Evolutionary conservation across 2,329 filamentous ascomycete species (phyloP).

Genomic region (Rosellinia necatrix): DNA sequence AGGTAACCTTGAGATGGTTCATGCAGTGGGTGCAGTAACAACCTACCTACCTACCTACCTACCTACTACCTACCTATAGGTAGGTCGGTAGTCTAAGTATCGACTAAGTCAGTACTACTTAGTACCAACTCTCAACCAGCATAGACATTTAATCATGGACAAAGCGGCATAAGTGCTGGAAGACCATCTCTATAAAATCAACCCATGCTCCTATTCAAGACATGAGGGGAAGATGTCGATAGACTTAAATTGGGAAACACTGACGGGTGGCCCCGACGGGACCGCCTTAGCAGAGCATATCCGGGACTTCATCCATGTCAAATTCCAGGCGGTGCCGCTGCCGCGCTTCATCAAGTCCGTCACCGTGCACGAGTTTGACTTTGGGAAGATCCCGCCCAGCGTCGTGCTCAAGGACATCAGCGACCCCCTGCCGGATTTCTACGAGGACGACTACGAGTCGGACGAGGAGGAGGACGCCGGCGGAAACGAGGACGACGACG

Average conservation of each 20-base stretch:
- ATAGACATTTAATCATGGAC: background rate
- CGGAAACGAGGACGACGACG: constrained; percentile 45
- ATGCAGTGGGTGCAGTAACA: too few species aligned
- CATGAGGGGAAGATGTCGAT: constrained; percentile 74
- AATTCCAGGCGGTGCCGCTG: constrained; percentile 88
- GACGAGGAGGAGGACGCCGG: constrained; percentile 60
- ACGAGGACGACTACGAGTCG: constrained; percentile 77
- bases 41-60: background rate
- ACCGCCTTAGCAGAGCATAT: constrained; percentile 82
- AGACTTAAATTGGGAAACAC: constrained; percentile 93
- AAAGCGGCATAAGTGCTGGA: background rate
- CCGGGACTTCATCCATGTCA: constrained; percentile 90
- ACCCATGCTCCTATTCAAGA: background rate
- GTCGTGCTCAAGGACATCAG: constrained; percentile 96
- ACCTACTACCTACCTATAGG: too few species aligned
- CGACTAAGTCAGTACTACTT: too few species aligned
- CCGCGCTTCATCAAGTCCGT: constrained; percentile 97
- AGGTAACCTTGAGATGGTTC: too few species aligned
- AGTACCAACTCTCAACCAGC: background rate
- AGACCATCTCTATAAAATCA: background rate
- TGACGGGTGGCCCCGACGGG: constrained; percentile 88
- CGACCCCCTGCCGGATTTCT: constrained; percentile 94
- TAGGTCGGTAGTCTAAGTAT: too few species aligned
- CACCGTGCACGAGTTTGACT: constrained; percentile 90
- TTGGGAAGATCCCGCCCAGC: constrained; percentile 80